These are phyloP conservation scores for Zasmidium cellare DNA, from an alignment of 2,329 filamentous ascomycete species.

Conservation along the genomic window DNA sequence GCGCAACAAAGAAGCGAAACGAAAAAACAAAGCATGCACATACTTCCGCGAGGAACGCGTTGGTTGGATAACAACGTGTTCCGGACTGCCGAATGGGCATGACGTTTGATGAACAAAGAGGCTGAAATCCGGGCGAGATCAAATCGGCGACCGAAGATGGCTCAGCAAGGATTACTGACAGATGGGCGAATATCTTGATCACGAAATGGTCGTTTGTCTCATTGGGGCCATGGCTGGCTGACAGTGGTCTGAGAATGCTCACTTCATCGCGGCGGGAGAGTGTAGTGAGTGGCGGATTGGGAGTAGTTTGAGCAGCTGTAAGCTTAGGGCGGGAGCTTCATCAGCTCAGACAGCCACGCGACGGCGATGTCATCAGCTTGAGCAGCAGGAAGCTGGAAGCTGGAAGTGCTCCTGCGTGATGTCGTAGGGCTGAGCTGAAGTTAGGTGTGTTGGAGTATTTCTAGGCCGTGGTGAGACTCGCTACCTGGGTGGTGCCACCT, in stretches of 20 bases:
- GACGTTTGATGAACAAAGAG: not conserved
- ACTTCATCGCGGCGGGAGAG: not conserved
- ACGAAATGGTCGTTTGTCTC: not conserved
- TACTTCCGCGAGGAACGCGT: not conserved
- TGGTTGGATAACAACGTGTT: not conserved
- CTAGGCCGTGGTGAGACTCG: too few relatives aligned
- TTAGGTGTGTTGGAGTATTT: too few relatives aligned
- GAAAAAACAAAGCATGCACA: not conserved
- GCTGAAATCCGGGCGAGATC: not conserved
- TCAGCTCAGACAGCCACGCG: not conserved
- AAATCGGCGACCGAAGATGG: not conserved
- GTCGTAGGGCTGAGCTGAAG: not conserved
- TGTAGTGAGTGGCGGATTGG: not conserved
- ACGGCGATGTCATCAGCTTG: not conserved
- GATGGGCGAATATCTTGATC: not conserved
- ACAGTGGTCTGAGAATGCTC: not conserved
- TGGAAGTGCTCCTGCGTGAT: not conserved
- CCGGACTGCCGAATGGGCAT: not conserved
- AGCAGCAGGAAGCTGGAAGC: not conserved
- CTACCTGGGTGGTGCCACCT: too few relatives aligned
- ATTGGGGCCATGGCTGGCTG: not conserved
- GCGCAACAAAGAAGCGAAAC: not conserved
- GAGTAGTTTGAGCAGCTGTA: not conserved
- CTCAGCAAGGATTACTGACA: not conserved
- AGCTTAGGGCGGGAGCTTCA: not conserved